A percentile compares a stretch with the other conserved stretches of the same genome.
These are phyloP conservation scores for Ricinus communis DNA, from an alignment of 345 rosid genomes.

Conservation along the genomic window DNA sequence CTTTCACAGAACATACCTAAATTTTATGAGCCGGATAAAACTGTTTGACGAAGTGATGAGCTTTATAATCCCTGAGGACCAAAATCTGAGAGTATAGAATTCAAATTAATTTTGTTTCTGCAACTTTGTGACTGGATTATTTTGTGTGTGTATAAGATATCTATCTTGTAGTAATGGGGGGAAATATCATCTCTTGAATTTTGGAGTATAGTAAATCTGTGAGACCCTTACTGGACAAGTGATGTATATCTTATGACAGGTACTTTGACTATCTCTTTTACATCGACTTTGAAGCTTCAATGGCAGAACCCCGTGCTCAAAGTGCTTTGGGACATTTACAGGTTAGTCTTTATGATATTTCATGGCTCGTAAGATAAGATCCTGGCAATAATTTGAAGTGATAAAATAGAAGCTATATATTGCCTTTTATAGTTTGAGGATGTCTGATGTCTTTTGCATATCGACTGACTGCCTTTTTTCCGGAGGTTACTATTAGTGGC, in stretches of 20 bases:
- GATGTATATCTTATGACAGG: conserved; percentile 44
- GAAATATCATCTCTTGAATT: neutral
- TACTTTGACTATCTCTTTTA: conserved; percentile 90
- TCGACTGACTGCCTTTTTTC: neutral
- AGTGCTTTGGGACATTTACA: conserved; percentile 74
- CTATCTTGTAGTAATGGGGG: neutral
- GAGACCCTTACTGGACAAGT: neutral
- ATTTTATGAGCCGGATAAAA: neutral
- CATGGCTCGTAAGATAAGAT: too few species aligned
- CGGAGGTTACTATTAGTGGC: too few species aligned
- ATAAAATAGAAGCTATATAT: too few species aligned
- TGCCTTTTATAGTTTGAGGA: too few species aligned
- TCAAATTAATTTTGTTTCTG: neutral
- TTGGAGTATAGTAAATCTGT: neutral
- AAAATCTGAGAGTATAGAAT: neutral
- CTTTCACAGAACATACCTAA: too few species aligned
- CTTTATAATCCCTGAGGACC: neutral
- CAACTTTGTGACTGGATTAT: neutral
- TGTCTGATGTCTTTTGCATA: neutral
- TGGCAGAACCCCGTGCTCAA: conserved; percentile 89
- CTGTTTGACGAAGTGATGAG: neutral
- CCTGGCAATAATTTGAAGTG: neutral
- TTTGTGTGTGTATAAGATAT: neutral
- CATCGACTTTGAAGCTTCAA: conserved; percentile 89
- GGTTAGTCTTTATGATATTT: conserved; percentile 41